A percentile compares a stretch with the other conserved stretches of the same genome.
These are phyloP conservation scores for Solanum neorickii DNA, from an alignment of 257 asterid genomes.

Conservation along the genomic window DNA sequence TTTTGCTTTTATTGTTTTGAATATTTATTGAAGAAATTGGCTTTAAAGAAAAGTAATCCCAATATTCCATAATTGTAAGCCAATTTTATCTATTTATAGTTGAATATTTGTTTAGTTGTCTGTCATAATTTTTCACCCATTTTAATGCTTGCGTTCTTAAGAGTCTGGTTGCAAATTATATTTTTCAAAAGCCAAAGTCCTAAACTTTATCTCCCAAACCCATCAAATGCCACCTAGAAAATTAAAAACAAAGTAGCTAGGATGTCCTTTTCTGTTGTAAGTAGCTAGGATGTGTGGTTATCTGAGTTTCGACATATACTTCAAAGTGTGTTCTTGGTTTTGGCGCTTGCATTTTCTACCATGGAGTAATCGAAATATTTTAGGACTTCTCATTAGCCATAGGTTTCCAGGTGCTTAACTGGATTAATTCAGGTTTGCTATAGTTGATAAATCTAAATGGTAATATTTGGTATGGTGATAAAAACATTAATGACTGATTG, in stretches of 20 bases:
- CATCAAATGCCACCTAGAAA: background rate
- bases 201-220: background rate
- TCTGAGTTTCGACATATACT: background rate
- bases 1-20: background rate
- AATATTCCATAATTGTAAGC: background rate
- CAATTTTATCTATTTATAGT: background rate
- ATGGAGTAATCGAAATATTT: background rate
- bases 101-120: background rate
- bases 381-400: background rate
- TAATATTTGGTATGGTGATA: background rate
- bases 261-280: background rate
- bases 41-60: background rate
- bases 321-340: background rate
- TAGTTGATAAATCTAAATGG: background rate
- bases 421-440: background rate
- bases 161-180: background rate
- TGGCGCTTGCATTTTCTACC: background rate
- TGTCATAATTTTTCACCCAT: background rate
- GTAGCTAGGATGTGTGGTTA: background rate
- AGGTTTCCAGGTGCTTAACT: background rate
- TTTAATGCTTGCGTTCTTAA: background rate
- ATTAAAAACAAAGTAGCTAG: background rate
- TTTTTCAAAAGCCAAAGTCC: background rate
- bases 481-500: background rate
- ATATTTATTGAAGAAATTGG: background rate